phyloP scores from a whole-genome alignment of 495 filamentous ascomycete species.

The Lepraria neglecta region DNA sequence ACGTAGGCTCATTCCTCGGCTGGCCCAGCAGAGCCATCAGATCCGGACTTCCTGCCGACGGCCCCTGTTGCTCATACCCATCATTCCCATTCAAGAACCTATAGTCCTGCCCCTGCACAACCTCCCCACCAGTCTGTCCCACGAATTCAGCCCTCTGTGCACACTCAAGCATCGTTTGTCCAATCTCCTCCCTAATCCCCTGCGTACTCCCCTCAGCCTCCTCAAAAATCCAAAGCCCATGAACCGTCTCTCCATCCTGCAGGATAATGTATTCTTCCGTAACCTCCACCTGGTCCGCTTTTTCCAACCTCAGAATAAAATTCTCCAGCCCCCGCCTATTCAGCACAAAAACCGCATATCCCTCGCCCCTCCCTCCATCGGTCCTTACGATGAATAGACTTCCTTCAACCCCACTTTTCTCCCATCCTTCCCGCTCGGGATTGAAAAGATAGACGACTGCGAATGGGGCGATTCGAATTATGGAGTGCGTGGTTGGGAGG shows the following conservation, averaged over 20 bases:
- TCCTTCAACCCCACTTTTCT: conserved; percentile 71
- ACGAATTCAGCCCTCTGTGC: conserved; percentile 46
- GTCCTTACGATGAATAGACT: conserved; percentile 71
- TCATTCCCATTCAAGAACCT: not conserved
- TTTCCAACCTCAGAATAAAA: conserved; percentile 33
- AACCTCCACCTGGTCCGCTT: conserved; percentile 46
- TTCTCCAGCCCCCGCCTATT: conserved; percentile 57
- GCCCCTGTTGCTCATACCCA: not conserved
- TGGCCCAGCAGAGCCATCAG: conserved; percentile 16
- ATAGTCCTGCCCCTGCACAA: not conserved
- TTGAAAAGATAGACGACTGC: conserved; percentile 73
- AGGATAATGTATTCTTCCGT: conserved; percentile 58
- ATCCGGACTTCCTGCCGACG: conserved; percentile 1
- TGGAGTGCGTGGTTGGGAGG: conserved; percentile 56
- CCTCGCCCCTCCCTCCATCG: conserved; percentile 43
- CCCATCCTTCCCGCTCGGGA: conserved; percentile 57
- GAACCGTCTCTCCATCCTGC: conserved; percentile 42
- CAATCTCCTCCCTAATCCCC: conserved; percentile 44
- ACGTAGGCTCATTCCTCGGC: not conserved
- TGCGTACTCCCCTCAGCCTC: conserved; percentile 50
- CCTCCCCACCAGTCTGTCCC: conserved; percentile 26
- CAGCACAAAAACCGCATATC: conserved; percentile 55
- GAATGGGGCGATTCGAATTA: conserved; percentile 71
- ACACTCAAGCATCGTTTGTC: conserved; percentile 49
- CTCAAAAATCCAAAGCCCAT: conserved; percentile 61